These are phyloP conservation scores for Xylaria sp. DNA, from an alignment of 2,329 filamentous ascomycete species.

Conservation along the genomic window DNA sequence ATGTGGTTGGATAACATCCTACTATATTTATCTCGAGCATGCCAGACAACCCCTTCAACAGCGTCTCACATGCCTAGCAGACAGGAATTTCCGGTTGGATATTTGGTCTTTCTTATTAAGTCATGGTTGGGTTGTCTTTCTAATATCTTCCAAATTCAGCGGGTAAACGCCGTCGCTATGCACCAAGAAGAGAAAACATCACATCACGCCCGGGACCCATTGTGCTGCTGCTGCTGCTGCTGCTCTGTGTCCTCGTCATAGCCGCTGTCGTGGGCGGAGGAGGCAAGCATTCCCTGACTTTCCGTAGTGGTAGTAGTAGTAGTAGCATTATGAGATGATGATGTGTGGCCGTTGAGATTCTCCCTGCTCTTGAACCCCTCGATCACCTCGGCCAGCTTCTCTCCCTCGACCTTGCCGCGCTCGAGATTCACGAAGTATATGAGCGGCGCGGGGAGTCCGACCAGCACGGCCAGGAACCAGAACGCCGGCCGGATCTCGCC, in stretches of 20 bases:
- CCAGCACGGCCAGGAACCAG: conserved; percentile 85
- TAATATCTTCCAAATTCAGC: conserved; percentile 7
- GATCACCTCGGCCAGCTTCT: conserved; percentile 63
- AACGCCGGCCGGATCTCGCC: conserved; percentile 86
- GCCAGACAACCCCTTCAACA: not conserved
- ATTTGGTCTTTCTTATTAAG: not conserved
- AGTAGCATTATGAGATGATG: conserved; percentile 22
- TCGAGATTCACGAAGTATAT: conserved; percentile 87
- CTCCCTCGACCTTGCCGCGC: conserved; percentile 70
- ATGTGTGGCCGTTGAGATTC: conserved; percentile 20
- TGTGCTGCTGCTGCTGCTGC: too few species aligned
- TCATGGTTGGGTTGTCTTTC: not conserved
- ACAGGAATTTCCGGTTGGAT: not conserved
- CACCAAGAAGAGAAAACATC: conserved; percentile 30
- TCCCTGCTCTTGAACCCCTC: conserved; percentile 51
- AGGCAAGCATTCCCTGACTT: conserved; percentile 39
- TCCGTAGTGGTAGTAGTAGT: too few species aligned
- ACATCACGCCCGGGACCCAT: conserved; percentile 9
- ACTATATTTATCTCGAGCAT: not conserved
- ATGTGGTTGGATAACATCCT: not conserved
- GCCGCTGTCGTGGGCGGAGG: conserved; percentile 40
- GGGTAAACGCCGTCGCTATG: conserved; percentile 50
- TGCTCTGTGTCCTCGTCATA: conserved; percentile 32
- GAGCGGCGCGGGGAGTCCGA: conserved; percentile 80
- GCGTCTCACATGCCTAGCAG: not conserved